Conservation (phyloP, 306 rosid species). For the Sechiopsis laciniata region DNA sequence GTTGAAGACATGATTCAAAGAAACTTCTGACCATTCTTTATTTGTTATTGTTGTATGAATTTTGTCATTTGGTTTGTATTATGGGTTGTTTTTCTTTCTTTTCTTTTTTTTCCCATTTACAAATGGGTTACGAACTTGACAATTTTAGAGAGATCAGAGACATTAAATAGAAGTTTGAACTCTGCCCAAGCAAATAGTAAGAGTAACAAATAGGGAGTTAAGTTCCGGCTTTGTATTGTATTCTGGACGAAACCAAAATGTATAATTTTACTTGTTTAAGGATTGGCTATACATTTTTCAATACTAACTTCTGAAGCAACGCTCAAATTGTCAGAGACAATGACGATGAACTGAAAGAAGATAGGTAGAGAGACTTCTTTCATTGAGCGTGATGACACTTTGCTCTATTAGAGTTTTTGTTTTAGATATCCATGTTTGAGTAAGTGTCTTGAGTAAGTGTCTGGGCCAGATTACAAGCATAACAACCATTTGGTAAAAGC, state of each 20-base stretch:
- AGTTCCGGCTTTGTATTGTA: neutral
- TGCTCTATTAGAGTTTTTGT: no score
- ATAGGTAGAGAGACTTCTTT: no score
- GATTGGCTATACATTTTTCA: neutral
- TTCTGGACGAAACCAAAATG: neutral
- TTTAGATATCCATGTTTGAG: no score
- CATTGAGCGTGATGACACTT: no score
- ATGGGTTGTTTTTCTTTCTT: neutral
- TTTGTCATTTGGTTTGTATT: neutral
- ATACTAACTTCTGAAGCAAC: neutral
- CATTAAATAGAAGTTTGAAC: neutral
- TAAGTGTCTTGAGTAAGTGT: no score
- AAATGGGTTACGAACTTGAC: neutral
- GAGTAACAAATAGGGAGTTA: neutral
- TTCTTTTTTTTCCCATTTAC: neutral
- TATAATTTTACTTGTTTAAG: neutral
- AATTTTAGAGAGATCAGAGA: slow-evolving; percentile 2
- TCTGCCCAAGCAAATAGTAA: neutral
- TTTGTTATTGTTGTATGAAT: slow-evolving; percentile 9
- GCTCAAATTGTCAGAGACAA: no score
- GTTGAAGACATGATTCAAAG: neutral
- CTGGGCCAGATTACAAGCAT: no score
- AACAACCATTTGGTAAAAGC: no score
- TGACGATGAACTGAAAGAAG: no score
- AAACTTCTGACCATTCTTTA: slow-evolving; percentile 6